Evolutionary conservation across 2,329 filamentous ascomycete genomes (phyloP), one percentile per base, ranked within the genome.

Genomic region (Coniochaeta sp.): DNA sequence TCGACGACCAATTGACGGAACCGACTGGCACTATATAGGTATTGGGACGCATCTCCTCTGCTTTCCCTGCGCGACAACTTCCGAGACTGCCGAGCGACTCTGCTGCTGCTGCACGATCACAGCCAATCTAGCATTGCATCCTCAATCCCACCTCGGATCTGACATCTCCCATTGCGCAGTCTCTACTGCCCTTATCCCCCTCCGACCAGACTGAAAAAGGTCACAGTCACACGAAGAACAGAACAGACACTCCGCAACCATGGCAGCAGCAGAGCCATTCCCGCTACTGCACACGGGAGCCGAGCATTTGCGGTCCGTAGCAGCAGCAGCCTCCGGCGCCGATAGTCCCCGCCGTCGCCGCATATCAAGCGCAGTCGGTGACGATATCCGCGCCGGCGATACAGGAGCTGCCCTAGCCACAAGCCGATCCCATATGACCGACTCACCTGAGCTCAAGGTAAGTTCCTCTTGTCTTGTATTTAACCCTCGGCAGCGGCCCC

Each of bases 321-420:
- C 54, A 36, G 73, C 75, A 52, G 68, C 64, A 54, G 67, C 73
- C 61, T 66, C 69, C 55, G 71, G 74, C 61, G 70, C 68, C 65
- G 72, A 70, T 61, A 67, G 63, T 28, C 64, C 64, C 30, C 78
- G 79, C 64, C 77, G 81, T 60, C 77, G 81, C 64, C 78, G 82
- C 63, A 84, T 84, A 75, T 83, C 81, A 62, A 84, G 81, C 71
- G 78, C 75, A 36, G 73, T 84, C 44, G 81, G 80, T 63, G 74
- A 74, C 61, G 80, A 83, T 58, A 77, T 84, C 62, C 78, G 77
- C 56, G 77, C 79, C 52, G 82, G 81, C 63, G 82, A 84, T 66
- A 84, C 80, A 26, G 81, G 81, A 62, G 80, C 79, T 40, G 80
- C 80, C 58, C 71, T 84, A 65, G 79, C 81, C 61, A 79, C 81